Evolutionary conservation across 2,329 filamentous ascomycete genomes (phyloP), one percentile per base, ranked within the genome.

Genomic region (Cadophora gregata): DNA sequence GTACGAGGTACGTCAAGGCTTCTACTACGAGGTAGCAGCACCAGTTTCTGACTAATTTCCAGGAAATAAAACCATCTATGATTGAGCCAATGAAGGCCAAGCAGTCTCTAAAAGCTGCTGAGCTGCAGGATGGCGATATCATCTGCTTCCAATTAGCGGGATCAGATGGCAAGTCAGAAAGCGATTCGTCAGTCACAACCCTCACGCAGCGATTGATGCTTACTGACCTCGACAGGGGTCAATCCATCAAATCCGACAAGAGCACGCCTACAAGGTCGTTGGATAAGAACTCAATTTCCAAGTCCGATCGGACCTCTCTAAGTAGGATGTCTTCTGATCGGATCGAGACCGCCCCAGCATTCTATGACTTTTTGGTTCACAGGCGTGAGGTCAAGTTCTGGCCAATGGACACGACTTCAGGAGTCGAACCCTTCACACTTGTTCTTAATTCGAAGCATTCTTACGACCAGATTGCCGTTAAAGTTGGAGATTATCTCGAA

Each of bases 31-130:
- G 27, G 21, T n/a, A 10, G 5, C 12, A 19, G 3, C n/a, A 27
- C 4, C 24, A 36, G 24, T 29, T 55, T 4, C 64, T 66, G 50
- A 63, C 21, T 55, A 45, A 9, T 64, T 12, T 59, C 36, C 66
- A 87, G 85, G 96, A 99, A 82, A 98, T 99, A 80, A 99, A 98
- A 80, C 93, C 94, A 61, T 92, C 89, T 67, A 98, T 98, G 94
- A 97, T 99, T 72, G 96, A 99, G 77, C 85, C 87, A 7, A 90
- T 99, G 83, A 98, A 97, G 80, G 86, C 90, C 0, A 98, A 97
- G 81, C 89, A 93, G 76, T 93, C 93, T 0, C 85, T 99, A 67
- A 92, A 93, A 71, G 89, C 92, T 67, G 96, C 96, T 1, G 96
- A 99, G 78, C 91, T 99, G 27, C 95, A 98, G 77, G 95, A 99